A percentile compares a stretch with the other conserved stretches of the same genome.
These are phyloP conservation scores for Dictyostelium citrinum DNA, from an alignment of 78 protist genomes.

Conservation along the genomic window DNA sequence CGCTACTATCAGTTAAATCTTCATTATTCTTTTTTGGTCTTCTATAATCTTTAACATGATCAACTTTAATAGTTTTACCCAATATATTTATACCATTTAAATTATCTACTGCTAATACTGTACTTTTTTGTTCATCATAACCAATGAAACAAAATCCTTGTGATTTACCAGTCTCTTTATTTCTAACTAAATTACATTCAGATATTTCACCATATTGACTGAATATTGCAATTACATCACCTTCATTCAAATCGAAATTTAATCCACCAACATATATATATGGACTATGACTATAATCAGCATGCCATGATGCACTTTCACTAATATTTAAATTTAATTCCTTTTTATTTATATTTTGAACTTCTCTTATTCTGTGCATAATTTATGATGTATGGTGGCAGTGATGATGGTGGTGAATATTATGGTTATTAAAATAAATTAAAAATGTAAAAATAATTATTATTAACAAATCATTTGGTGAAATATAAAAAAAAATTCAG, in stretches of 20 bases:
- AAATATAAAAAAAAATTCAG: background rate
- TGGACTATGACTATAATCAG: constrained; percentile 61
- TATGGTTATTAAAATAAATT: too few relatives aligned
- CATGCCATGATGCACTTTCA: constrained; percentile 87
- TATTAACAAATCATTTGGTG: too few relatives aligned
- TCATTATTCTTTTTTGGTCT: constrained; percentile 41
- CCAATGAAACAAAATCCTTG: constrained; percentile 92
- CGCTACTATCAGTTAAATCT: background rate
- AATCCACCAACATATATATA: constrained; percentile 66
- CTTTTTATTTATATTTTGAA: constrained; percentile 61
- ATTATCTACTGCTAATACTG: constrained; percentile 95
- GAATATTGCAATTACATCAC: constrained; percentile 85
- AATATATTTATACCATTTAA: constrained; percentile 89
- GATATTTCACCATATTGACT: constrained; percentile 88
- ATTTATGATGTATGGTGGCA: background rate
- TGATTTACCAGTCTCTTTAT: constrained; percentile 91
- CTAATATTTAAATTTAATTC: constrained; percentile 27
- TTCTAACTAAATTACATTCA: constrained; percentile 89
- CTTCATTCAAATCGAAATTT: constrained; percentile 68
- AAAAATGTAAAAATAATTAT: too few relatives aligned
- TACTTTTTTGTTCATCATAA: constrained; percentile 92
- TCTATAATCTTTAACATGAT: constrained; percentile 76
- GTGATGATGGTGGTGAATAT: too few relatives aligned
- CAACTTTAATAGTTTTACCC: constrained; percentile 68
- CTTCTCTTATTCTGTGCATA: constrained; percentile 76